Evolutionary conservation across 768 basidiomycete genomes (phyloP).

Genomic region (Saitozyma podzolica): DNA sequence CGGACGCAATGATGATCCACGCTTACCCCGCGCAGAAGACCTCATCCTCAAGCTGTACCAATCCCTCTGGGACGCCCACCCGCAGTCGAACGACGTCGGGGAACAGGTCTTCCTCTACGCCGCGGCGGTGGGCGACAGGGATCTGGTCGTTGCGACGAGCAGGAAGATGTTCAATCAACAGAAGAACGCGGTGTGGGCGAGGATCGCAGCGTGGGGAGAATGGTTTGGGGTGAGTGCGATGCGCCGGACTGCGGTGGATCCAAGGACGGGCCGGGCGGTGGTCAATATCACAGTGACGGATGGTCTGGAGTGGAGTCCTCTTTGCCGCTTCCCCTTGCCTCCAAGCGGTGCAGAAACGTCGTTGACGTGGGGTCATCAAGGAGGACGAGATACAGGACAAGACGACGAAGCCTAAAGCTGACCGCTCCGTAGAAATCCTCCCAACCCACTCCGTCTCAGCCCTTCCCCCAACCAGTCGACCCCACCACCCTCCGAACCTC

Average conservation of each 20-base stretch:
- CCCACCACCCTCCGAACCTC: conserved; percentile 12
- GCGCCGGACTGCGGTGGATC: too few species aligned
- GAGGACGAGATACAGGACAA: too few species aligned
- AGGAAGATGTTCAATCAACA: conserved; percentile 38
- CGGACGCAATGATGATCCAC: not conserved
- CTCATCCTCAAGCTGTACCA: conserved; percentile 26
- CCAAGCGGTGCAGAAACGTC: too few species aligned
- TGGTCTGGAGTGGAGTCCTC: not conserved
- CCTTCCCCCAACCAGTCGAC: conserved; percentile 19
- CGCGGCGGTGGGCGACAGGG: conserved; percentile 20
- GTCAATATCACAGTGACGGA: not conserved
- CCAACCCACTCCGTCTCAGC: conserved; percentile 14
- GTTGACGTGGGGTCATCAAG: too few species aligned
- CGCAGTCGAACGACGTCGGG: conserved; percentile 19
- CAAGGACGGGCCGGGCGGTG: not conserved
- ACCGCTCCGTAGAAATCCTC: conserved; percentile 17
- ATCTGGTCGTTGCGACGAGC: conserved; percentile 20
- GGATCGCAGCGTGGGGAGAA: conserved; percentile 40
- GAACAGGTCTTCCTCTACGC: conserved; percentile 39
- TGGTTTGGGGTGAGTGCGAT: conserved; percentile 29
- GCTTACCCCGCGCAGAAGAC: conserved; percentile 21
- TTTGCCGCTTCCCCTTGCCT: not conserved
- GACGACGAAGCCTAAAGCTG: not conserved
- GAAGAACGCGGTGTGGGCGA: conserved; percentile 35
- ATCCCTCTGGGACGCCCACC: conserved; percentile 18